Evolutionary conservation across 305 asterid species (phyloP), one percentile per base, ranked within the genome.

Genomic region (Stenogyne calaminthoides): DNA sequence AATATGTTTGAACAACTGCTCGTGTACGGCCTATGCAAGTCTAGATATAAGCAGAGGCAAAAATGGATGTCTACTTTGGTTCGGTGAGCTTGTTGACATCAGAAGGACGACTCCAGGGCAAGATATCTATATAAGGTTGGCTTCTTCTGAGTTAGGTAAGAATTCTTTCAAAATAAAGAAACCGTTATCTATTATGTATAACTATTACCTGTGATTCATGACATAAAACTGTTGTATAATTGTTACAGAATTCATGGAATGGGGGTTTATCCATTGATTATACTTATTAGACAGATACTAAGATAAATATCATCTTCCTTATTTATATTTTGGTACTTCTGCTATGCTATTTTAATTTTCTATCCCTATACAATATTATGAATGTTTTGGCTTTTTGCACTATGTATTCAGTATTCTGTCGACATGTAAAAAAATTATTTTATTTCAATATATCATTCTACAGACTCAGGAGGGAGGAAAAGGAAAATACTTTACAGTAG

Each of bases 61-160:
- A 2, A 25, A 25, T 25, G 29, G 29, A 25, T 25, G 29, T 25
- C 29, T 25, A 25, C 29, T 25, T 25, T 80, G 82, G 84, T 77
- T 58, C 12, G 69, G 56, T 0, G 86, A 76, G 4, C 78, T 82
- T 25, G 42, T 66, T 19, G 78, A 79, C 54, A 66, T 79, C 22
- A 76, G 74, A 67, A 44, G 0, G 44, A 9, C 44, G 14, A 15
- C 14, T 19, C 16, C 32, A 1, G 80, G 76, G 34, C 78, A 76
- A n/a, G 39, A 62, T 60, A 60, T 82, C 37, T 77, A 70, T 67
- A 47, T 77, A 14, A 72, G 77, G 32, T 9, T 77, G 51, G 51
- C 81, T 14, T 67, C 81, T 2, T 66, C 78, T 39, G 77, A 66
- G 52, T 27, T 46, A 9, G 75, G 81, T 77, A 77, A 58, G 39